Evolutionary conservation across 805 yeast genomes (phyloP).

Genomic region (Candida incommunis): DNA sequence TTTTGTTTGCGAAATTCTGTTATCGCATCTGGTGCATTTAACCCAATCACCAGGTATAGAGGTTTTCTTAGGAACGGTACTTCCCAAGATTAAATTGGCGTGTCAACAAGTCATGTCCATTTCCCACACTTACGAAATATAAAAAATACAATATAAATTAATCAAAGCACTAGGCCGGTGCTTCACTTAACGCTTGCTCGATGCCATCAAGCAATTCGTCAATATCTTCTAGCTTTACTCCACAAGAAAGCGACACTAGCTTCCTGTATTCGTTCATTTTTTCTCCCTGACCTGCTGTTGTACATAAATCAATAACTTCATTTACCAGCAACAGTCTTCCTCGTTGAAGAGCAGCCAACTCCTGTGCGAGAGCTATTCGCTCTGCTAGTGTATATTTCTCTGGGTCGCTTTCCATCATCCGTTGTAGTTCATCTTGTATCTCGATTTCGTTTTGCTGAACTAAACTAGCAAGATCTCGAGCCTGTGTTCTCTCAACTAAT

Average conservation of each 20-base stretch:
- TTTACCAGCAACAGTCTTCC: conserved; percentile 27
- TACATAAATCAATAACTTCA: conserved; percentile 35
- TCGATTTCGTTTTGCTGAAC: conserved; percentile 41
- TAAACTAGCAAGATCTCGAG: conserved; percentile 40
- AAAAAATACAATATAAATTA: no score
- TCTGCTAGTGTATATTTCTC: conserved; percentile 7
- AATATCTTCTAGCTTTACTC: conserved; percentile 63
- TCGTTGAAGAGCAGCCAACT: conserved; percentile 27
- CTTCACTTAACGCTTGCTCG: conserved; percentile 25
- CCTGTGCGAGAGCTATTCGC: conserved; percentile 20
- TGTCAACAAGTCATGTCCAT: no score
- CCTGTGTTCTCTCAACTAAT: conserved; percentile 50
- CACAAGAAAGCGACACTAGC: conserved; percentile 64
- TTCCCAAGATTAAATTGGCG: no score
- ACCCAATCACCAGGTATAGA: no score
- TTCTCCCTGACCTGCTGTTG: conserved; percentile 31
- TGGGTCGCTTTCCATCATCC: conserved; percentile 9
- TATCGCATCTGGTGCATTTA: no score
- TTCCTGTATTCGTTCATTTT: conserved; percentile 71
- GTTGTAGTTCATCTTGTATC: conserved; percentile 14
- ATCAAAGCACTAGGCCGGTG: not conserved
- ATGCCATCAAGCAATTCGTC: conserved; percentile 75
- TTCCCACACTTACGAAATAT: no score
- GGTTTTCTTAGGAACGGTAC: no score
- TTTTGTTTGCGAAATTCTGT: no score